phyloP scores from a whole-genome alignment of 495 filamentous ascomycete genomes.

The Cercophora newfieldiana region DNA sequence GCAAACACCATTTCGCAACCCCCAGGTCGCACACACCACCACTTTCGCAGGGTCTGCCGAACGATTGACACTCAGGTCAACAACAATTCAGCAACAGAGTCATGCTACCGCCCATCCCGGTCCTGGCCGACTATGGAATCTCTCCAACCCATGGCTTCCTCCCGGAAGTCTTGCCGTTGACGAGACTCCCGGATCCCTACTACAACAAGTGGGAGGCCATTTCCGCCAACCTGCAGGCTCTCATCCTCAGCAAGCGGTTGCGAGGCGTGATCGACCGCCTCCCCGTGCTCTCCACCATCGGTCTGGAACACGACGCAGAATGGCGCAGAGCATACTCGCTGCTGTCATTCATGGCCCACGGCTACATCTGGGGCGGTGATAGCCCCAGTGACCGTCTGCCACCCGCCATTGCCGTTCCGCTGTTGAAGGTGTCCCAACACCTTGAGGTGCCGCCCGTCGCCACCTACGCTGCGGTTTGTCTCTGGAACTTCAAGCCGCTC shows the following conservation, averaged over 20 bases:
- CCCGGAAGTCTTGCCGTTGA: conserved; percentile 75
- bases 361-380: conserved; percentile 93
- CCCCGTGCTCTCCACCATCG: conserved; percentile 76
- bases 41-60: too few relatives aligned
- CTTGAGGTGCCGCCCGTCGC: conserved; percentile 92
- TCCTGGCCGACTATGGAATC: conserved; percentile 80
- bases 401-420: conserved; percentile 77
- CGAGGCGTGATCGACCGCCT: conserved; percentile 73
- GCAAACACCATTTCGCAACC: conserved; percentile 12
- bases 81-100: conserved; percentile 10
- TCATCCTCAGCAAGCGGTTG: conserved; percentile 81
- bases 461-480: conserved; percentile 84
- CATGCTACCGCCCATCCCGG: conserved; percentile 86
- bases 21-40: conserved; percentile 14
- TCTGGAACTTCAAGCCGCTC: conserved; percentile 96
- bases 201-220: conserved; percentile 92
- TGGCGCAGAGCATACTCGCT: conserved; percentile 90
- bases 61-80: conserved; percentile 6
- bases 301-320: conserved; percentile 78
- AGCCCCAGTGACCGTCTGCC: conserved; percentile 80
- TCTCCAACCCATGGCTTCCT: conserved; percentile 87
- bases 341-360: conserved; percentile 84
- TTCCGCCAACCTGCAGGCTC: conserved; percentile 76
- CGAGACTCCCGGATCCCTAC: conserved; percentile 78
- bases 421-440: conserved; percentile 72